phyloP scores from a whole-genome alignment of 2,329 filamentous ascomycete genomes.

The Daldinia eschscholtzii region DNA sequence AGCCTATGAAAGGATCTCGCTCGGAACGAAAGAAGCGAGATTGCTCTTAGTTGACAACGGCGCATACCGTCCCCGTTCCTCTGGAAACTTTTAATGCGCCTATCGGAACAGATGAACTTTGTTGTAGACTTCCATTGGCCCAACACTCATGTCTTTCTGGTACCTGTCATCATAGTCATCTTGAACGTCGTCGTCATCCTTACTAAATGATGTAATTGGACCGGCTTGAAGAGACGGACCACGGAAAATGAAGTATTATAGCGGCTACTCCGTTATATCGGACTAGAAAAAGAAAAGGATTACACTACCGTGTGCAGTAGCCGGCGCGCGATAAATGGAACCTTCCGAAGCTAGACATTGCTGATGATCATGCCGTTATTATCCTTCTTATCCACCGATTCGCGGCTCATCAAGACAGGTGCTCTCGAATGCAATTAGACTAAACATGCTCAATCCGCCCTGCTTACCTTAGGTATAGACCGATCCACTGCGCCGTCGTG shows the following conservation, averaged over 20 bases:
- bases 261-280: neutral
- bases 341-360: conserved; percentile 17
- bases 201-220: conserved; percentile 12
- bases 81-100: conserved; percentile 26
- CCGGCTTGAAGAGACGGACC: conserved; percentile 11
- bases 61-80: conserved; percentile 28
- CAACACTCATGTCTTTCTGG: conserved; percentile 14
- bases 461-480: conserved; percentile 13
- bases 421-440: conserved; percentile 9
- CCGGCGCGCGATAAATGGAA: conserved; percentile 26
- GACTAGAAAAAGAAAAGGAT: neutral
- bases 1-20: conserved; percentile 25
- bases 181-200: conserved; percentile 22
- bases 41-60: conserved; percentile 1
- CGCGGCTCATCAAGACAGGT: conserved; percentile 13
- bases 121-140: conserved; percentile 8
- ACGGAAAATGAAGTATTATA: conserved; percentile 11
- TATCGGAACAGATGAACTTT: conserved; percentile 28
- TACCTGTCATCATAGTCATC: conserved; percentile 10
- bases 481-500: conserved; percentile 9
- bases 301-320: conserved; percentile 13
- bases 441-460: conserved; percentile 9
- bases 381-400: conserved; percentile 27
- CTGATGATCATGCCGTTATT: conserved; percentile 32
- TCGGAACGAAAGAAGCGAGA: conserved; percentile 30